phyloP scores from a whole-genome alignment of 306 rosid species.

The Purshia tridentata region DNA sequence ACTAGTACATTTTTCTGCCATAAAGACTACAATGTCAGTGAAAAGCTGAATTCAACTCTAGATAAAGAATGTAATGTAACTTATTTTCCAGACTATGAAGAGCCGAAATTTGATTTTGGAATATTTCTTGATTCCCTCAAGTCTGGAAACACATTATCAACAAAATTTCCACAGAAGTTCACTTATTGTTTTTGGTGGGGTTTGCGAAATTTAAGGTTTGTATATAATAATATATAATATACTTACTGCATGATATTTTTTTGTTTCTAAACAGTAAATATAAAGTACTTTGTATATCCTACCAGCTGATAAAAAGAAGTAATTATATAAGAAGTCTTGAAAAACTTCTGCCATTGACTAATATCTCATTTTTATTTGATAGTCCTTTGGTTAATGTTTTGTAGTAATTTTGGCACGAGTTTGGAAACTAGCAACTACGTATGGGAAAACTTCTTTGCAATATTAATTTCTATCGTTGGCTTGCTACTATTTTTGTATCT shows the following conservation, averaged over 20 bases:
- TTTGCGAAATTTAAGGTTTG: conserved; percentile 40
- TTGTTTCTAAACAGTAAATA: too few relatives aligned
- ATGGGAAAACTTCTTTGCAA: conserved; percentile 37
- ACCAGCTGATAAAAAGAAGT: too few relatives aligned
- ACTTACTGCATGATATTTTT: too few relatives aligned
- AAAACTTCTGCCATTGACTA: too few relatives aligned
- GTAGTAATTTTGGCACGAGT: conserved; percentile 36
- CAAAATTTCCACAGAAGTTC: conserved; percentile 25
- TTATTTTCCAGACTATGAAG: too few relatives aligned
- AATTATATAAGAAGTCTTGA: too few relatives aligned
- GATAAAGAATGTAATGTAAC: too few relatives aligned
- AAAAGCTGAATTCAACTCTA: too few relatives aligned
- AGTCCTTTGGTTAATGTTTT: background rate
- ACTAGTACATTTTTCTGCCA: background rate
- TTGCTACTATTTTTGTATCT: conserved; percentile 36
- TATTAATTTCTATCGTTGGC: conserved; percentile 30
- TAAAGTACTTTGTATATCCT: too few relatives aligned
- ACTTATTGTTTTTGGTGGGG: conserved; percentile 43
- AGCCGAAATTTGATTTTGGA: conserved; percentile 34
- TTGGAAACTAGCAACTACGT: conserved; percentile 28
- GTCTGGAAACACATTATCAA: conserved; percentile 19
- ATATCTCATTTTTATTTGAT: too few relatives aligned
- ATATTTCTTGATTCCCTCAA: conserved; percentile 33
- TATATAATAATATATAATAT: too few relatives aligned
- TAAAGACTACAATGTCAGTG: too few relatives aligned